Evolutionary conservation across 306 rosid species (phyloP), one percentile per base, ranked within the genome.

Genomic region (Psophocarpus tetragonolobus): DNA sequence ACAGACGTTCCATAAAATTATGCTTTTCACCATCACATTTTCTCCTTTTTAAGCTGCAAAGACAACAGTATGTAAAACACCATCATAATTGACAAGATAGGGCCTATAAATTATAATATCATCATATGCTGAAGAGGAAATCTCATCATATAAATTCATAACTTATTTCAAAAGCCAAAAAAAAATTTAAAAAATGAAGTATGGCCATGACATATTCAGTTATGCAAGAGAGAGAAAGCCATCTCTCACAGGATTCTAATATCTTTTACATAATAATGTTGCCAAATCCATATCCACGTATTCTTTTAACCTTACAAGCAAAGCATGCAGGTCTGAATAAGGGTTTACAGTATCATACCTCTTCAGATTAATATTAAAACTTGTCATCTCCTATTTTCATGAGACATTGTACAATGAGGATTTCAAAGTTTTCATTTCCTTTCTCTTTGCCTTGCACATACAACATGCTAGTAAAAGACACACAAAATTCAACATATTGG

Each of bases 1-100:
- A 44, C 78, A 94, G 88, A 58, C 86, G 89, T 68, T 94, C 98
- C 97, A 92, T 68, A 76, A 94, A 92, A 80, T 88, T 89, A 71
- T 80, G 75, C 50, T 81, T 89, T 66, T 85, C 91, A 78, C 79
- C 65, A 26, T 88, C 83, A 66, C 88, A 85, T 84, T 91, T 95
- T 77, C 93, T 87, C 87, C 89, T 88, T 83, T 95, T 95, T 84
- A 92, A 91, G 76, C 97, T 95, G 83, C 23, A 69, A 75, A 15
- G 45, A 68, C n/a, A 86, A 77, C 30, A 71, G 20, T 29, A 77
- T 79, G 69, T 51, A 12, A 12, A 83, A 75, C 54, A 2, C 60
- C 1, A 67, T 66, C 77, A 42, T 61, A 39, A 69, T 9, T 33
- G 57, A 67, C 51, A 74, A 61, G 67, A 20, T 23, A 48, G 33